Evolutionary conservation across 2,329 filamentous ascomycete species (phyloP), one percentile per base, ranked within the genome.

Genomic region (Massarina eburnea): DNA sequence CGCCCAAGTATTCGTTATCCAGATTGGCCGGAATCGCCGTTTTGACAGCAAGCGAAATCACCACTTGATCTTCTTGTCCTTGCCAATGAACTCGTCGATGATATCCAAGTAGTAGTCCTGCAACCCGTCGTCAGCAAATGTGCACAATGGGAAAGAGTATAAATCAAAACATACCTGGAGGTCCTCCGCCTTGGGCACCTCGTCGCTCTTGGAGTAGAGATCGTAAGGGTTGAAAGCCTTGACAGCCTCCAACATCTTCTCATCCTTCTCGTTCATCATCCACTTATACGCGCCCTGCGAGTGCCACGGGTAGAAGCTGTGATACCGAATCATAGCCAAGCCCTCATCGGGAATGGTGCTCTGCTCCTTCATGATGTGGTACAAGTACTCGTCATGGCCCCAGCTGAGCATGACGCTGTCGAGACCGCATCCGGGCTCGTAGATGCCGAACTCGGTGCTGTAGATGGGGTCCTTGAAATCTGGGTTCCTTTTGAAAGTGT

Each of bases 231-330:
- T 95, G 73, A 96, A 95, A 0, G 88, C 89, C 70, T 82, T 80
- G 39, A 95, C 90, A 8, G 89, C 89, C 64, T 82, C 81, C 58
- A 95, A 74, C 85, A 95, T 91, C 60, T 80, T 79, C 69, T 85
- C 74, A 60, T 96, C 91, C 66, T 91, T 86, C 49, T 86, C 83
- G 67, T 86, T 80, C 90, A 95, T 95, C 70, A 95, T 80, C 71
- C 89, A 83, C 49, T 73, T 71, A 73, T 96, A 96, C 6, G 88
- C 90, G 43, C 85, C 86, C 68, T 86, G 85, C 50, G 79, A 82
- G 73, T 95, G 91, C 91, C 90, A 96, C 14, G 91, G 86, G 73
- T 96, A 96, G 74, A 95, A 95, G 5, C 85, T 89, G 74, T 96
- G 91, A 73, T 95, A 95, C 45, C 91, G 79, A 68, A 96, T 94